A percentile compares a stretch with the other conserved stretches of the same genome.
phyloP scores from a whole-genome alignment of 164 flowering plant genomes.

The Paratinospora sagittata region DNA sequence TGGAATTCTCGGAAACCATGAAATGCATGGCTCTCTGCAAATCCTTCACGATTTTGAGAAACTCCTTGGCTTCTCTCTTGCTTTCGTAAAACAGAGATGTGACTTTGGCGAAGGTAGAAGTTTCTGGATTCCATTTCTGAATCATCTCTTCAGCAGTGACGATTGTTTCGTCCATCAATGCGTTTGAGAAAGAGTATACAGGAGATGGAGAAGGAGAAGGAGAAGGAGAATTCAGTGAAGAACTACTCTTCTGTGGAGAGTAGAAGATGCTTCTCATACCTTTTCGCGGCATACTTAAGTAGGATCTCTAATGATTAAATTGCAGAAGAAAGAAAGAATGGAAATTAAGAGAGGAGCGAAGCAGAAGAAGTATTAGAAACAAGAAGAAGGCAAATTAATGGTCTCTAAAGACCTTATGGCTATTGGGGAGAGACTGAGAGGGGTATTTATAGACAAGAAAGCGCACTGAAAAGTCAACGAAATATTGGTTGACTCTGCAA shows the following conservation, averaged over 20 bases:
- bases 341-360: too few relatives aligned
- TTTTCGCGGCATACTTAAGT: constrained; percentile 17
- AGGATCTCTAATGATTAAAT: not conserved
- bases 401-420: not conserved
- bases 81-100: constrained; percentile 32
- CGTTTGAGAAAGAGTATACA: constrained; percentile 32
- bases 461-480: not conserved
- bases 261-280: constrained; percentile 18
- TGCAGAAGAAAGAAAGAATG: not conserved
- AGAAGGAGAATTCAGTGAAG: not conserved
- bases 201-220: constrained; percentile 2
- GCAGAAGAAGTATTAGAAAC: too few relatives aligned
- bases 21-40: constrained; percentile 52
- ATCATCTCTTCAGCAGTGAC: constrained; percentile 27
- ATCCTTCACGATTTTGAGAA: constrained; percentile 30
- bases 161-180: constrained; percentile 44
- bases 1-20: constrained; percentile 22
- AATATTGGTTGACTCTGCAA: not conserved
- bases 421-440: not conserved
- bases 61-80: constrained; percentile 39
- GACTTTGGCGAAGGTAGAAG: constrained; percentile 15
- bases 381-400: too few relatives aligned
- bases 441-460: not conserved
- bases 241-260: not conserved
- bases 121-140: constrained; percentile 31